phyloP scores from a whole-genome alignment of 2,329 filamentous ascomycete genomes.

The Geosmithia morbida region DNA sequence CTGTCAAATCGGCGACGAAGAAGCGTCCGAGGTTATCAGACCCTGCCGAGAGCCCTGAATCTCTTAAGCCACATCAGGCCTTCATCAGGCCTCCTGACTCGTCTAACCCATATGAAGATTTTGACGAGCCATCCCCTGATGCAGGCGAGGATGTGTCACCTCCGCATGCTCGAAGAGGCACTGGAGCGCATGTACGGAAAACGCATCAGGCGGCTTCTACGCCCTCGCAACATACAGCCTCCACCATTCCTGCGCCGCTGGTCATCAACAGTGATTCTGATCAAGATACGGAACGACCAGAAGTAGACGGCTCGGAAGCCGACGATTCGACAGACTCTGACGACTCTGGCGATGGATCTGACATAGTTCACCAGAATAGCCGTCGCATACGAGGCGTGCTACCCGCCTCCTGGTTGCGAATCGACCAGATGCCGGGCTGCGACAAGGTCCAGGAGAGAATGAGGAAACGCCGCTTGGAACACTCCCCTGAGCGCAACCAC shows the following conservation, averaged over 20 bases:
- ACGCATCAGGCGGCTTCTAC: neutral
- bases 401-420: conserved; percentile 51
- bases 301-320: neutral
- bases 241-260: conserved; percentile 2
- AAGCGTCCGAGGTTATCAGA: neutral
- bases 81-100: conserved; percentile 1
- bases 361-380: conserved; percentile 15
- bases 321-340: conserved; percentile 7
- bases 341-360: conserved; percentile 23
- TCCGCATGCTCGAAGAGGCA: neutral
- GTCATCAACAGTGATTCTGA: conserved; percentile 10
- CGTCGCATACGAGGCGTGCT: conserved; percentile 44
- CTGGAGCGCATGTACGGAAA: neutral
- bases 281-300: neutral
- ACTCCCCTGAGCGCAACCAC: conserved; percentile 21
- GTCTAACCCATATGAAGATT: neutral
- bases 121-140: neutral
- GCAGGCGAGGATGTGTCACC: neutral
- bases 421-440: conserved; percentile 32
- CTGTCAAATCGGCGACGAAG: neutral
- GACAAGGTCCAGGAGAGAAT: conserved; percentile 14
- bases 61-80: neutral
- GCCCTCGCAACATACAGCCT: neutral
- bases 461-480: conserved; percentile 12
- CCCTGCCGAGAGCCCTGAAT: neutral